phyloP scores from a whole-genome alignment of 163 green algal species.

The Scenedesmus sp. region DNA sequence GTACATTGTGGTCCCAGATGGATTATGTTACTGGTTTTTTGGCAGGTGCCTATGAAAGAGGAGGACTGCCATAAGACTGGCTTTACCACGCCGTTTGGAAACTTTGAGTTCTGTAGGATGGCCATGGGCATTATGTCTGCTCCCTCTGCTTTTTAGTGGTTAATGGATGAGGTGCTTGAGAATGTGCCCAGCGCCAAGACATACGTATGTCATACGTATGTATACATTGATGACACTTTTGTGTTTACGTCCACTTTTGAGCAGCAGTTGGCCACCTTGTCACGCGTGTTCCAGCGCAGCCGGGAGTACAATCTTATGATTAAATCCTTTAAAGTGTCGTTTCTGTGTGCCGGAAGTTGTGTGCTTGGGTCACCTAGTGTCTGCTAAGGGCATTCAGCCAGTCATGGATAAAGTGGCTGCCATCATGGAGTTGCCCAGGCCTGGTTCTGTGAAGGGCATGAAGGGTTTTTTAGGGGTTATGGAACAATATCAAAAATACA shows the following conservation, averaged over 20 bases:
- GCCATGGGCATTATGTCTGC: not conserved
- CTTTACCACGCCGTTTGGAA: conserved; percentile 44
- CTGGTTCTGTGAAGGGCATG: not conserved
- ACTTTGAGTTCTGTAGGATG: conserved; percentile 29
- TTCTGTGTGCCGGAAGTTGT: conserved; percentile 17
- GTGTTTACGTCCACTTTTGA: not conserved
- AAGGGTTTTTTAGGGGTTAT: not conserved
- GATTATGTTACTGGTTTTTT: conserved; percentile 43
- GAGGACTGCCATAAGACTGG: not conserved
- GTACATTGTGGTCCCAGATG: conserved; percentile 17
- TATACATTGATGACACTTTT: conserved; percentile 42
- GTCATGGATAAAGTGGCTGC: not conserved
- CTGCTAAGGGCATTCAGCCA: not conserved
- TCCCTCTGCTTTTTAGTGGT: conserved; percentile 12
- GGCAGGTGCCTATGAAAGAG: conserved; percentile 14
- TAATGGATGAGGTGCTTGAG: conserved; percentile 41
- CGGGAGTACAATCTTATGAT: not conserved
- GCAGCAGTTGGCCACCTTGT: not conserved
- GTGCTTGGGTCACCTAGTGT: conserved; percentile 26
- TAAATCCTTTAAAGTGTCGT: conserved; percentile 19
- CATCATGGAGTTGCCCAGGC: not conserved
- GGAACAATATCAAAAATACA: not conserved
- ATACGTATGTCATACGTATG: conserved; percentile 32
- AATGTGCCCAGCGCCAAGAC: conserved; percentile 21
- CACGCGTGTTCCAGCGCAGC: not conserved